Conservation (phyloP, 1,284 basidiomycete species). For the Hemileia vastatrix region DNA sequence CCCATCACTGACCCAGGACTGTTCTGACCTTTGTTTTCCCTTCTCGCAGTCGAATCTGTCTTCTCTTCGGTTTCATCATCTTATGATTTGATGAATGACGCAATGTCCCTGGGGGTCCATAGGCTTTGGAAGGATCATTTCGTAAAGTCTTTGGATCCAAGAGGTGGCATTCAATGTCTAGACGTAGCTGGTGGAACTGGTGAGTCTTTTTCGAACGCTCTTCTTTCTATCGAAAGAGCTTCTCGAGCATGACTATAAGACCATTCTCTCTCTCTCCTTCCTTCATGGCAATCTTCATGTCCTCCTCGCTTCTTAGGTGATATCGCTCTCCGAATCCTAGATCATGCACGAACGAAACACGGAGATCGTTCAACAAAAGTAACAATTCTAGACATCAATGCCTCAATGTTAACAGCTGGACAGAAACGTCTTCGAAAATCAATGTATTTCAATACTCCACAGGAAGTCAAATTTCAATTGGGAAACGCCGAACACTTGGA, state of each 20-base stretch:
- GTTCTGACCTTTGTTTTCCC: too few species aligned
- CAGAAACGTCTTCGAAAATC: conserved; percentile 82
- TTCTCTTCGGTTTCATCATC: conserved; percentile 92
- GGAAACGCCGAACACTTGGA: conserved; percentile 78
- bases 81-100: conserved; percentile 99
- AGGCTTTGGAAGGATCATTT: conserved; percentile 95
- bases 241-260: too few species aligned
- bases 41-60: conserved; percentile 67
- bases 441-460: conserved; percentile 89
- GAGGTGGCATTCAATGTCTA: conserved; percentile 59
- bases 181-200: conserved; percentile 96
- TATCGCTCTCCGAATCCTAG: conserved; percentile 86
- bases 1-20: too few species aligned
- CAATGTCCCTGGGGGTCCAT: conserved; percentile 91
- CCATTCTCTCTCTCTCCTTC: too few species aligned
- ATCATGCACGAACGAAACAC: conserved; percentile 79
- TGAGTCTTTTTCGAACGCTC: too few species aligned
- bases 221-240: too few species aligned
- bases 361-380: conserved; percentile 80
- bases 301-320: too few species aligned
- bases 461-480: conserved; percentile 87
- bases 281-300: too few species aligned
- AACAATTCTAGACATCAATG: conserved; percentile 88
- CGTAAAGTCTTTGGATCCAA: conserved; percentile 67
- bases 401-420: conserved; percentile 88